Evolutionary conservation across 768 basidiomycete species (phyloP), one percentile per base, ranked within the genome.

Genomic region (Leccinum ochraceum): DNA sequence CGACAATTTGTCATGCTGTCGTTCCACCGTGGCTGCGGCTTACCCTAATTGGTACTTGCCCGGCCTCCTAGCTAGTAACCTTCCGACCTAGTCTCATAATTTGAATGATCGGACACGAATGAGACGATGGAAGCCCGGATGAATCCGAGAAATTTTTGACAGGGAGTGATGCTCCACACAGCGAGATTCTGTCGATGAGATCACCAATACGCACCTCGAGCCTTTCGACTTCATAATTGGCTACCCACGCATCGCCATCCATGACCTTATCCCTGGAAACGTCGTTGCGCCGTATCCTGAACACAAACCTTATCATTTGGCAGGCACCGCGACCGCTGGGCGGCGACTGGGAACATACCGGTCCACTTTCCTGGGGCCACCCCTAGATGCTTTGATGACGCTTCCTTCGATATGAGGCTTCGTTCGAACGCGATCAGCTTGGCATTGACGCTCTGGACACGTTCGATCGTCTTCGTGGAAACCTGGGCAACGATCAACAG

Each of bases 371-470:
- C 46, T 20, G 22, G 22, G 5, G 46, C 46, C 20, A 48, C 20
- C n/a, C 46, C 46, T n/a, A 48, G 46, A 48, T 48, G 46, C 20
- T 22, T 48, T 48, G 20, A 48, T 24, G 3, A 22, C 32, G 32
- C 22, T 48, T 48, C 22, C 20, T 48, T 24, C 2, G 11, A 42
- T 42, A 48, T 11, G 22, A 20, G 11, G 20, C 22, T 14, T 48
- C 46, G 83, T 72, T 94, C 92, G 64, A 93, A 94, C 3, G 78
- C 75, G 17, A 80, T 75, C 16, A 93, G 79, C 70, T 89, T 90
- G 75, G 81, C 74, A 73, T 93, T 94, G n/a, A 81, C 81, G 4
- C 4, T 22, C 11, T 48, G 10, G 2, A 48, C 46, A 6, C 46
- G n/a, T 13, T 24, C 22, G 22, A 24, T 48, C 14, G 4, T 36